Percentiles rank a stretch among this genome's conserved stretches.
phyloP scores from a whole-genome alignment of 352 stramenopile genomes.

The Pythium coloratum region DNA sequence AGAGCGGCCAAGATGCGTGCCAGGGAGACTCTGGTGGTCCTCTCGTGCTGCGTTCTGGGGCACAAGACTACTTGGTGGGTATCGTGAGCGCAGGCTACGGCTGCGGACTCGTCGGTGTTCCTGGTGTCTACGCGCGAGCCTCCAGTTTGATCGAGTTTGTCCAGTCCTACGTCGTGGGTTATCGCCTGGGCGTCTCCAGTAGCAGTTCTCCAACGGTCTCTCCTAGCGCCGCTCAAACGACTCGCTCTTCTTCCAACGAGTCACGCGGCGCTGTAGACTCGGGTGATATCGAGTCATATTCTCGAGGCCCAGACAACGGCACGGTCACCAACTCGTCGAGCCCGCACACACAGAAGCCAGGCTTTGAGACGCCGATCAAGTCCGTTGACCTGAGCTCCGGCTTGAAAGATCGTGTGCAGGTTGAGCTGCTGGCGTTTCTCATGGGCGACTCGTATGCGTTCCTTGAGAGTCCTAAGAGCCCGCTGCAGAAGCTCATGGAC shows the following conservation, averaged over 20 bases:
- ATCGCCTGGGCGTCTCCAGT: not conserved
- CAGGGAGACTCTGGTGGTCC: slow-evolving; percentile 39
- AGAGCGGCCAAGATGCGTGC: slow-evolving; percentile 33
- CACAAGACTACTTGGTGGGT: slow-evolving; percentile 26
- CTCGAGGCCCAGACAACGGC: slow-evolving; percentile 3
- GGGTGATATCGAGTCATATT: slow-evolving; percentile 21
- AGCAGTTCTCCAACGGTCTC: not conserved
- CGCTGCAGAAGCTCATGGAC: slow-evolving; percentile 16
- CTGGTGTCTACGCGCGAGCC: slow-evolving; percentile 44
- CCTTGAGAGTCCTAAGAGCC: slow-evolving; percentile 11
- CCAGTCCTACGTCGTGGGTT: slow-evolving; percentile 24
- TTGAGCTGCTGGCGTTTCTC: slow-evolving; percentile 24
- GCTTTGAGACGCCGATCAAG: slow-evolving; percentile 9
- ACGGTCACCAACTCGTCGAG: not conserved
- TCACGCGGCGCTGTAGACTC: slow-evolving; percentile 16
- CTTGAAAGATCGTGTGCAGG: slow-evolving; percentile 1
- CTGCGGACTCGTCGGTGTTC: slow-evolving; percentile 34
- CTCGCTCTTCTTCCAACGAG: slow-evolving; percentile 1
- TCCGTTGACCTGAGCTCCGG: slow-evolving; percentile 4
- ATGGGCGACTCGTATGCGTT: slow-evolving; percentile 24
- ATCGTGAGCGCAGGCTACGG: slow-evolving; percentile 41
- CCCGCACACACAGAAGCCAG: not conserved
- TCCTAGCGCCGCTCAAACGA: not conserved
- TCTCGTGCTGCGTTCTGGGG: slow-evolving; percentile 24
- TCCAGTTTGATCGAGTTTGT: slow-evolving; percentile 31